These are phyloP conservation scores for Malus fusca DNA, from an alignment of 306 rosid species.

Conservation along the genomic window DNA sequence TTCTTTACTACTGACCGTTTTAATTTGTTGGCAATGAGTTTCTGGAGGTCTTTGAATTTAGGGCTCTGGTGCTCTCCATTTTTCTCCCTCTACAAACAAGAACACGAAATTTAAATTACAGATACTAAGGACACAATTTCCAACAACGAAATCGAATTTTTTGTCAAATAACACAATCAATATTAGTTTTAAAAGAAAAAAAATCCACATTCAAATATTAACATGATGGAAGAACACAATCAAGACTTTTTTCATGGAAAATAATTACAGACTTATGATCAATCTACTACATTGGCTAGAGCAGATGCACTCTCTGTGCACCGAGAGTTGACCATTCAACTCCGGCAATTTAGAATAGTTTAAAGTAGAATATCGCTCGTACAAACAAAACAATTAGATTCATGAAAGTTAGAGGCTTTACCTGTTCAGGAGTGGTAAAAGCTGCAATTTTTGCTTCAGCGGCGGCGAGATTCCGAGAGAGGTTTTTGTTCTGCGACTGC, in stretches of 20 bases:
- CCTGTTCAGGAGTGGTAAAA: slow-evolving; percentile 35
- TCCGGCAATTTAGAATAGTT: too few relatives aligned
- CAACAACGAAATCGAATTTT: background rate
- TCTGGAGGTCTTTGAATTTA: slow-evolving; percentile 62
- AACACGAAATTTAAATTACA: background rate
- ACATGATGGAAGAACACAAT: background rate
- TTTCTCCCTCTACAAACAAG: slow-evolving; percentile 37
- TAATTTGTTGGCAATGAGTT: slow-evolving; percentile 70
- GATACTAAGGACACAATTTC: background rate
- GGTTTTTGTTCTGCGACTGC: slow-evolving; percentile 51
- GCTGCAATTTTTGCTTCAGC: slow-evolving; percentile 53
- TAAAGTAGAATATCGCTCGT: background rate
- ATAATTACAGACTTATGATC: too few relatives aligned
- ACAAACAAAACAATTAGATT: background rate
- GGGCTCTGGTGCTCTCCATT: slow-evolving; percentile 46
- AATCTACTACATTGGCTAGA: too few relatives aligned
- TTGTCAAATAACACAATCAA: background rate
- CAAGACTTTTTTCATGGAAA: too few relatives aligned
- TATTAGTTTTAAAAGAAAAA: background rate
- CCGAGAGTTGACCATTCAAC: background rate
- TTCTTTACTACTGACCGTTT: slow-evolving; percentile 41
- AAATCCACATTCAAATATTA: background rate
- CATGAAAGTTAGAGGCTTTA: slow-evolving; percentile 17
- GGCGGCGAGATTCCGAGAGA: slow-evolving; percentile 50
- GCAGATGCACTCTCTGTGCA: background rate